phyloP scores from a whole-genome alignment of 371 early-diverging fungal genomes.

The Smittium culicis region DNA sequence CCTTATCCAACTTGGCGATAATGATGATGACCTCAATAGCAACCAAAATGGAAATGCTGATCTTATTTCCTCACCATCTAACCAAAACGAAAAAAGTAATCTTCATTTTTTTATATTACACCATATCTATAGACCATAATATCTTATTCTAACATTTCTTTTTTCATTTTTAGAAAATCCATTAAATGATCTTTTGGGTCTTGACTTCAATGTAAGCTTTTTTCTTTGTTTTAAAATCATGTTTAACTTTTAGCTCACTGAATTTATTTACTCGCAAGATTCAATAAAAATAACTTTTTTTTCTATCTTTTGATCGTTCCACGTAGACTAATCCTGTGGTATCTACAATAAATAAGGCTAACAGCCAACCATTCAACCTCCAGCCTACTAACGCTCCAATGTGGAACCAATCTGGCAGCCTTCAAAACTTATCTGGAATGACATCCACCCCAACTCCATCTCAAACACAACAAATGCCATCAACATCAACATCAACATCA shows the following conservation, averaged over 20 bases:
- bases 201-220: conserved; percentile 19
- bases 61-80: neutral
- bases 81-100: neutral
- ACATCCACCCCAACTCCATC: neutral
- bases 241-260: neutral
- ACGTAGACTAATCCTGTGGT: neutral
- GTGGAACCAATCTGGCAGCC: neutral
- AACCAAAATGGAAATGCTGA: neutral
- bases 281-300: too few species aligned
- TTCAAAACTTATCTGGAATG: neutral
- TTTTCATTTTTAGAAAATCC: conserved; percentile 13
- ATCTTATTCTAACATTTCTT: neutral
- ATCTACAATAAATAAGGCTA: neutral
- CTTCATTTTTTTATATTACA: too few species aligned
- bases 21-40: neutral
- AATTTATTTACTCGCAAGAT: too few species aligned
- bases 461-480: too few species aligned
- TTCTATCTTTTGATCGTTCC: too few species aligned
- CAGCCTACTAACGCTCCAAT: neutral
- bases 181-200: conserved; percentile 24
- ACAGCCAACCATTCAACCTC: neutral
- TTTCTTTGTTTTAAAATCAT: neutral
- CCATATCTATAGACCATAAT: conserved; percentile 25
- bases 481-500: neutral
- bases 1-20: conserved; percentile 1